phyloP scores from a whole-genome alignment of 2,329 filamentous ascomycete genomes.

The Ascochyta rabiei region DNA sequence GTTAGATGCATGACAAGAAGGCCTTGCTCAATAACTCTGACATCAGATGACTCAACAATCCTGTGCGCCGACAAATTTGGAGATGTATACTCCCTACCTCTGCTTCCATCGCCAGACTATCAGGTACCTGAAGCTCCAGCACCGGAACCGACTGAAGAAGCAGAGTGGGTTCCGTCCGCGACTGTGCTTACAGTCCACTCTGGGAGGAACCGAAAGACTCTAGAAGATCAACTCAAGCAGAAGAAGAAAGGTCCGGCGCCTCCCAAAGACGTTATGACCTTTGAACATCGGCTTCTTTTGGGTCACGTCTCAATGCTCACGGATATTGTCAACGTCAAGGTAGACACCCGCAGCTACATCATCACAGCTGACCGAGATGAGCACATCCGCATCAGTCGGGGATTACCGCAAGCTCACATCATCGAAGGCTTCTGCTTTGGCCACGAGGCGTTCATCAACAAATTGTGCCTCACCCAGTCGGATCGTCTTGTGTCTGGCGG shows the following conservation, averaged over 20 bases:
- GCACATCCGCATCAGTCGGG: conserved; percentile 88
- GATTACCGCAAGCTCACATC: conserved; percentile 80
- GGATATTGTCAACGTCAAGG: conserved; percentile 65
- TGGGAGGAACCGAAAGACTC: conserved; percentile 62
- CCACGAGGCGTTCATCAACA: conserved; percentile 83
- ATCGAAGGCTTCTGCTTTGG: conserved; percentile 91
- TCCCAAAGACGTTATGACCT: conserved; percentile 59
- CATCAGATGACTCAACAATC: conserved; percentile 73
- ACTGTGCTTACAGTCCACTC: conserved; percentile 66
- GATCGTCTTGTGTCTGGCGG: conserved; percentile 83
- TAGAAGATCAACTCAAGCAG: conserved; percentile 62
- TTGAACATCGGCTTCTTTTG: conserved; percentile 79
- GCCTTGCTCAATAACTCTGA: conserved; percentile 76
- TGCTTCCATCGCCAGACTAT: conserved; percentile 58
- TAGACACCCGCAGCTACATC: conserved; percentile 63
- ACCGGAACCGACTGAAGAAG: conserved; percentile 33
- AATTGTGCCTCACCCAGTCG: conserved; percentile 69
- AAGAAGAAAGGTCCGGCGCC: conserved; percentile 50
- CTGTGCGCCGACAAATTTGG: conserved; percentile 94
- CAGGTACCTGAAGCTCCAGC: conserved; percentile 28
- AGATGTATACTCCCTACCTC: conserved; percentile 87
- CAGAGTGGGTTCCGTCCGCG: conserved; percentile 59
- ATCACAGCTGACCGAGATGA: conserved; percentile 74
- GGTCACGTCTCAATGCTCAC: conserved; percentile 97
- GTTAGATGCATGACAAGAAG: conserved; percentile 86